phyloP scores from a whole-genome alignment of 2,329 filamentous ascomycete genomes.

The Fusarium sp. region DNA sequence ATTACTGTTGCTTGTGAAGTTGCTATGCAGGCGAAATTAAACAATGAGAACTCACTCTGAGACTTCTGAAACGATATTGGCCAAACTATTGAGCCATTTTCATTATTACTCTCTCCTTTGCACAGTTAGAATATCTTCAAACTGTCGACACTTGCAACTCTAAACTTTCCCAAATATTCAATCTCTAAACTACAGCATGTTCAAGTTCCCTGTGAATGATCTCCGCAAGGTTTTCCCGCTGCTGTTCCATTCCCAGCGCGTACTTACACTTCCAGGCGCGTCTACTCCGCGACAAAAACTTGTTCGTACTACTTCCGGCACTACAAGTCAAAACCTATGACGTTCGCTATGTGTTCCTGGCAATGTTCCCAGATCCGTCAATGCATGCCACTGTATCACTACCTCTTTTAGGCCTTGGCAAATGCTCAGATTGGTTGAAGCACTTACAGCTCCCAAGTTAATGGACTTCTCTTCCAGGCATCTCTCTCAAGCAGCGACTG shows the following conservation, averaged over 20 bases:
- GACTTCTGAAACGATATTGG: fast-evolving
- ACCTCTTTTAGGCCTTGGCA: too few relatives aligned
- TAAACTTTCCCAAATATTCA: too few relatives aligned
- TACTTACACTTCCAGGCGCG: fast-evolving
- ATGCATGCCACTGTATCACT: not conserved
- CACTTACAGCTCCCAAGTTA: not conserved
- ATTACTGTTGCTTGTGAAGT: fast-evolving
- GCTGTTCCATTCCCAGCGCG: too few relatives aligned
- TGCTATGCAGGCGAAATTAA: fast-evolving
- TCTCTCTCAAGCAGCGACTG: fast-evolving
- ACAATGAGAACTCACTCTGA: fast-evolving
- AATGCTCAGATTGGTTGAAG: fast-evolving
- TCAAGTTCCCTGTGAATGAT: too few relatives aligned
- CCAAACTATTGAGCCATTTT: fast-evolving
- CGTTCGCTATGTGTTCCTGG: not conserved
- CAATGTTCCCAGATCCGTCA: not conserved
- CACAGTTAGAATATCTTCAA: fast-evolving
- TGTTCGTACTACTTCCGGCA: not conserved
- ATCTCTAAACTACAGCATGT: fast-evolving
- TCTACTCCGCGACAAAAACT: fast-evolving
- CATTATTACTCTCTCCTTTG: not conserved
- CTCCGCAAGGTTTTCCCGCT: fast-evolving
- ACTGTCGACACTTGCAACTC: fast-evolving
- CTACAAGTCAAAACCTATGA: not conserved
- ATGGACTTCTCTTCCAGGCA: not conserved